Conservation (phyloP, 345 rosid genomes). For the Capsella bursapastoris region DNA sequence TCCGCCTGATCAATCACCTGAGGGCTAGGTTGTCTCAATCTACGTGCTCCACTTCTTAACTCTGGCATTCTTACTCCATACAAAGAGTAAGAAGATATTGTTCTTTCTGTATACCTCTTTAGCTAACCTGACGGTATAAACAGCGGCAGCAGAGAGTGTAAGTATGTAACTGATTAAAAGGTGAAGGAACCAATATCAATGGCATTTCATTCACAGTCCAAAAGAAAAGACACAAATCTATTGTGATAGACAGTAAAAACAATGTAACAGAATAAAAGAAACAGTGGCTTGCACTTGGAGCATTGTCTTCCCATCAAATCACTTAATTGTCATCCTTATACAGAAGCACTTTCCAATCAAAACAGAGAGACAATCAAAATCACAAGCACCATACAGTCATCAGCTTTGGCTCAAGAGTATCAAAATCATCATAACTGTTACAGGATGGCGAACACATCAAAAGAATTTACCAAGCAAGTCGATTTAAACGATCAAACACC, state of each 20-base stretch:
- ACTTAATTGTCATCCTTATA: conserved; percentile 15
- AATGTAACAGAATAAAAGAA: conserved; percentile 47
- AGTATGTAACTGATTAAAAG: neutral
- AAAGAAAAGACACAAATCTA: conserved; percentile 31
- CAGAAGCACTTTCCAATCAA: conserved; percentile 20
- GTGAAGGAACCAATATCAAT: neutral
- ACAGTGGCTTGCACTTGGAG: conserved; percentile 10
- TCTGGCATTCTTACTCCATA: conserved; percentile 99
- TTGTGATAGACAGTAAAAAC: conserved; percentile 23
- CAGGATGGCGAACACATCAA: conserved; percentile 13
- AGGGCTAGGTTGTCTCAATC: conserved; percentile 80
- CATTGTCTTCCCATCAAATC: conserved; percentile 34
- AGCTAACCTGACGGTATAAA: conserved; percentile 50
- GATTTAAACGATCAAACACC: conserved; percentile 3
- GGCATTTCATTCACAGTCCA: conserved; percentile 16
- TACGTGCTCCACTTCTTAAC: conserved; percentile 97
- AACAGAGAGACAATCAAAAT: conserved; percentile 23
- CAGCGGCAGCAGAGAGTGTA: conserved; percentile 9
- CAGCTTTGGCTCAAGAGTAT: conserved; percentile 23
- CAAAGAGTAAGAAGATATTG: conserved; percentile 69
- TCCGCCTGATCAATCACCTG: conserved; percentile 74
- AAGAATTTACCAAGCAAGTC: neutral
- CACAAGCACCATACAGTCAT: conserved; percentile 35
- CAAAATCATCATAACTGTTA: neutral
- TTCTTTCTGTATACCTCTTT: conserved; percentile 41